Conservation (phyloP, 176 grass and related monocot species). For the Oryza nivara region DNA sequence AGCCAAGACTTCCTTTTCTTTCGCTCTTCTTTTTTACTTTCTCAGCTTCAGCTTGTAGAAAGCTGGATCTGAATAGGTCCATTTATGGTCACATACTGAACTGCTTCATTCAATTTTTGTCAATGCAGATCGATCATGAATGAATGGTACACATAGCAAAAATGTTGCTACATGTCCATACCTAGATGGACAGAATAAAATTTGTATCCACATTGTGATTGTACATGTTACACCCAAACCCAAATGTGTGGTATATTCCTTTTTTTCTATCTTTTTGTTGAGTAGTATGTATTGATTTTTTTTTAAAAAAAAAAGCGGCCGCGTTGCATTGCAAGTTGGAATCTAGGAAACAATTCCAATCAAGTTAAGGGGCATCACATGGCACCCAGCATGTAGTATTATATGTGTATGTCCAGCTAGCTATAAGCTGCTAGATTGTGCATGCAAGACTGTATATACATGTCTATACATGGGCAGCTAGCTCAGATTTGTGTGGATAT, state of each 20-base stretch:
- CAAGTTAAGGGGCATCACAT: slow-evolving; percentile 66
- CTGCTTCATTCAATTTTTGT: slow-evolving; percentile 26
- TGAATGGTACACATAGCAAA: slow-evolving; percentile 29
- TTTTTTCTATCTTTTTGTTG: background rate
- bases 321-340: slow-evolving; percentile 53
- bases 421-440: slow-evolving; percentile 46
- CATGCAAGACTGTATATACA: slow-evolving; percentile 42
- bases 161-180: slow-evolving; percentile 48
- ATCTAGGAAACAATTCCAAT: slow-evolving; percentile 78
- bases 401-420: slow-evolving; percentile 42
- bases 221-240: background rate
- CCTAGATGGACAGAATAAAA: slow-evolving; percentile 35
- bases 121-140: slow-evolving; percentile 18
- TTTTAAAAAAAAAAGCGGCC: slow-evolving; percentile 27
- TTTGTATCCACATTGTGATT: slow-evolving; percentile 24
- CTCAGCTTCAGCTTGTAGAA: slow-evolving; percentile 9
- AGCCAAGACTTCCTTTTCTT: background rate
- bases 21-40: background rate
- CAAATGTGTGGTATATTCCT: background rate
- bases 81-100: slow-evolving; percentile 33
- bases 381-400: slow-evolving; percentile 51
- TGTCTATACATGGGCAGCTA: slow-evolving; percentile 39
- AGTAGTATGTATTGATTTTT: slow-evolving; percentile 1
- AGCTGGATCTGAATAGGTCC: slow-evolving; percentile 31
- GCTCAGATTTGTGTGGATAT: slow-evolving; percentile 64